A percentile compares a stretch with the other conserved stretches of the same genome.
Evolutionary conservation across 23 red algal species (phyloP).

Genomic region (Gracilaria gracilis): DNA sequence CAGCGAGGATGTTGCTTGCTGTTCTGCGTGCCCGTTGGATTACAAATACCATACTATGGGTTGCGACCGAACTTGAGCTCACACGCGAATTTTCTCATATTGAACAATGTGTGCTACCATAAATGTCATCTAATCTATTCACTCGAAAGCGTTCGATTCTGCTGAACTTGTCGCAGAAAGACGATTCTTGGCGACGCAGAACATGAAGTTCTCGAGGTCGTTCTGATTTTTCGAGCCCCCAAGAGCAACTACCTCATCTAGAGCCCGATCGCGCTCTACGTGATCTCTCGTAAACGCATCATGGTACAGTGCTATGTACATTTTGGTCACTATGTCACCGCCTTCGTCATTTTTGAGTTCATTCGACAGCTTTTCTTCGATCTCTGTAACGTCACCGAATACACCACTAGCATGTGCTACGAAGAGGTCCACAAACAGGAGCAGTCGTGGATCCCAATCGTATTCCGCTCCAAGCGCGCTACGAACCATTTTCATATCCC

Average conservation of each 20-base stretch:
- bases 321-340: conserved; percentile 44
- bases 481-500: conserved; percentile 35
- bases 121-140: conserved; percentile 4
- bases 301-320: conserved; percentile 67
- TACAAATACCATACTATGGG: not conserved
- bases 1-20: not conserved
- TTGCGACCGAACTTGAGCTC: not conserved
- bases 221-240: conserved; percentile 13
- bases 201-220: conserved; percentile 68
- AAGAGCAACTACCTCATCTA: conserved; percentile 33
- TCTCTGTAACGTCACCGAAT: conserved; percentile 25
- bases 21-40: not conserved
- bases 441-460: conserved; percentile 39
- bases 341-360: conserved; percentile 36
- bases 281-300: conserved; percentile 70
- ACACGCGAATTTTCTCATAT: not conserved
- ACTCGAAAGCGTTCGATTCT: not conserved
- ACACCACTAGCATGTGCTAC: conserved; percentile 29
- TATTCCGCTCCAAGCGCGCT: not conserved
- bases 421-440: conserved; percentile 24
- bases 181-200: conserved; percentile 45
- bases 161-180: not conserved
- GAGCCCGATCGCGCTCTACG: conserved; percentile 21
- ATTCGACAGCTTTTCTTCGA: conserved; percentile 23
- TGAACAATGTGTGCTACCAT: not conserved